These are phyloP conservation scores for Lithocarpus polystachyus DNA, from an alignment of 306 rosid species.

Conservation along the genomic window DNA sequence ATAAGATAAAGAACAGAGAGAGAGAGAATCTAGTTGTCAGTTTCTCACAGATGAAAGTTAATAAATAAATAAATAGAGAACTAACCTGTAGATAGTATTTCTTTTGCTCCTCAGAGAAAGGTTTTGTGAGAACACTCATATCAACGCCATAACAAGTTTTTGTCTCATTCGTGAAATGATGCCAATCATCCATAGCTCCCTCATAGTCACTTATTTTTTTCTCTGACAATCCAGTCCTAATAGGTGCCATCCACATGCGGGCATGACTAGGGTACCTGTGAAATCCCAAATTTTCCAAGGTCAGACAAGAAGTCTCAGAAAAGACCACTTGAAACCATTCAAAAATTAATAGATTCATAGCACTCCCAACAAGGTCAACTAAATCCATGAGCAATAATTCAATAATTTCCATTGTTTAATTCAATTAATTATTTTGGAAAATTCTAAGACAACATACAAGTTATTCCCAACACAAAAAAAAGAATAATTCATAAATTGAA, in stretches of 20 bases:
- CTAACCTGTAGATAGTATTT: constrained; percentile 93
- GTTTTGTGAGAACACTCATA: constrained; percentile 73
- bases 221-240: constrained; percentile 68
- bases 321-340: constrained; percentile 15
- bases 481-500: not conserved
- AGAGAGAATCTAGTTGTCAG: not conserved
- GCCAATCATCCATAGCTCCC: constrained; percentile 83
- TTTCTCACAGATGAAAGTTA: not conserved
- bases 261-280: constrained; percentile 98
- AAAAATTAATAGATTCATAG: not conserved
- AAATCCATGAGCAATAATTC: constrained; percentile 10
- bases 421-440: not conserved
- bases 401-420: not conserved
- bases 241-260: constrained; percentile 97
- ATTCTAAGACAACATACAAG: not conserved
- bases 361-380: not conserved
- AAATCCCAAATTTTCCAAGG: constrained; percentile 22
- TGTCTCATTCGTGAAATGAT: constrained; percentile 60
- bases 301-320: constrained; percentile 15
- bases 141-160: constrained; percentile 82
- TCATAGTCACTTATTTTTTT: constrained; percentile 62
- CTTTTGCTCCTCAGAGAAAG: constrained; percentile 89
- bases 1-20: not conserved
- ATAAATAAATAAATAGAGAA: not conserved
- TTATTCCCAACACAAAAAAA: not conserved